Evolutionary conservation across 2,329 filamentous ascomycete genomes (phyloP).

Genomic region (Aureobasidium pullulans): DNA sequence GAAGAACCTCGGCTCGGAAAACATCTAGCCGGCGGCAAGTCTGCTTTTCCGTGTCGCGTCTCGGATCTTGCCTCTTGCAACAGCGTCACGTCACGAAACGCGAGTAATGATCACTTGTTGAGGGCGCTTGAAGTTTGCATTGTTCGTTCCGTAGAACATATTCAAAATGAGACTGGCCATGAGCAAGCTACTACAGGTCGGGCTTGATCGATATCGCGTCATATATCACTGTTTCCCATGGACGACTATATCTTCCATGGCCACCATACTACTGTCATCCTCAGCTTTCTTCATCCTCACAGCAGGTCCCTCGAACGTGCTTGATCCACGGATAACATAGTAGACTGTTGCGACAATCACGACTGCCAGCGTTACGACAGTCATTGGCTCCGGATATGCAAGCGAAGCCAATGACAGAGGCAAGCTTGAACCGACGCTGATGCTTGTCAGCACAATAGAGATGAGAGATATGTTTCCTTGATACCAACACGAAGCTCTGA

Average conservation of each 20-base stretch:
- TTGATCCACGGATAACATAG: constrained; percentile 1
- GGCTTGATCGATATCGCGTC: no score
- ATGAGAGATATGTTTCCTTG: no score
- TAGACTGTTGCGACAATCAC: constrained; percentile 17
- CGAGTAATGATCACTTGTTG: no score
- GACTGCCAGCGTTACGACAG: constrained; percentile 21
- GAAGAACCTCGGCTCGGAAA: not conserved
- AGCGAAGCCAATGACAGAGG: constrained; percentile 24
- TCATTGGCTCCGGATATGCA: constrained; percentile 20
- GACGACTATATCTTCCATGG: not conserved
- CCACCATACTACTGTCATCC: not conserved
- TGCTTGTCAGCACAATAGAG: constrained; percentile 1
- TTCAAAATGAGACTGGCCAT: no score
- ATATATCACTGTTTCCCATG: not conserved
- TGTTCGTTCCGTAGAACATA: no score
- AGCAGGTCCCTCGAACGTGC: not conserved
- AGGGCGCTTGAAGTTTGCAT: no score
- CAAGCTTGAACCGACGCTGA: constrained; percentile 24
- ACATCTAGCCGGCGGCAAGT: not conserved
- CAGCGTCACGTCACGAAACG: no score
- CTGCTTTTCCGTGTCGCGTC: no score
- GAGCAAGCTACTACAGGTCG: no score
- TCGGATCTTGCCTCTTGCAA: no score
- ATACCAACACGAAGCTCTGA: constrained; percentile 18
- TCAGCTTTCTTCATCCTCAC: constrained; percentile 1